These are phyloP conservation scores for Aegilops speltoides DNA, from an alignment of 176 grass and related monocot genomes.

Conservation along the genomic window DNA sequence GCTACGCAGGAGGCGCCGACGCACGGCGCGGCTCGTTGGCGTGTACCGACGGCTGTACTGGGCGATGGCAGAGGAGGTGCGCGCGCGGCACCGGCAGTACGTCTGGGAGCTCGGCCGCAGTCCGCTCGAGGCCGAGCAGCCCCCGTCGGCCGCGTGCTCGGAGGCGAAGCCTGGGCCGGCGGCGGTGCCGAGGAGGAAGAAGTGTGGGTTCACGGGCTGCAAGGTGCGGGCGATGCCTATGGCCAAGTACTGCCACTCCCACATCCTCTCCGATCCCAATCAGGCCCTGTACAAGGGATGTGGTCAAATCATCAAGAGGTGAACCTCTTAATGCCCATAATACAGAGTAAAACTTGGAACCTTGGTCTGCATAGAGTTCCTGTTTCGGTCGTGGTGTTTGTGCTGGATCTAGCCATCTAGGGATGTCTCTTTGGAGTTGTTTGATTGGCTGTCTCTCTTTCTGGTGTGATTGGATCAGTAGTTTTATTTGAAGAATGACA, in stretches of 20 bases:
- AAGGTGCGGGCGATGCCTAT: conserved; percentile 90
- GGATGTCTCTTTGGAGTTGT: neutral
- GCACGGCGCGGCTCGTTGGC: conserved; percentile 36
- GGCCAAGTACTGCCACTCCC: conserved; percentile 71
- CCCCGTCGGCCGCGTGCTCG: neutral
- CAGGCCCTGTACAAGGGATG: conserved; percentile 92
- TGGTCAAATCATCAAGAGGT: conserved; percentile 62
- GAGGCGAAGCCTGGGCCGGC: conserved; percentile 23
- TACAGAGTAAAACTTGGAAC: neutral
- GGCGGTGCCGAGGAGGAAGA: conserved; percentile 46
- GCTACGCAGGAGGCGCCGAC: conserved; percentile 56
- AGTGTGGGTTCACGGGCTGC: conserved; percentile 79
- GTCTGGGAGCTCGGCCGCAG: conserved; percentile 70
- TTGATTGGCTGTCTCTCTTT: conserved; percentile 3
- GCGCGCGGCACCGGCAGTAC: conserved; percentile 69
- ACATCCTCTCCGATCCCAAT: conserved; percentile 69
- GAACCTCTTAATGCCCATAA: neutral
- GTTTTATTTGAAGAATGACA: neutral
- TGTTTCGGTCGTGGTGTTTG: neutral
- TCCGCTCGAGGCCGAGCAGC: conserved; percentile 51
- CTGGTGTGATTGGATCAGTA: neutral
- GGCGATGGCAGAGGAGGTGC: conserved; percentile 74
- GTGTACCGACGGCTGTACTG: conserved; percentile 71
- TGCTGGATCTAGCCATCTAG: conserved; percentile 33
- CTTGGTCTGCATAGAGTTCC: conserved; percentile 18